Evolutionary conservation across 2,329 filamentous ascomycete genomes (phyloP).

Genomic region (Cercospora janseana): DNA sequence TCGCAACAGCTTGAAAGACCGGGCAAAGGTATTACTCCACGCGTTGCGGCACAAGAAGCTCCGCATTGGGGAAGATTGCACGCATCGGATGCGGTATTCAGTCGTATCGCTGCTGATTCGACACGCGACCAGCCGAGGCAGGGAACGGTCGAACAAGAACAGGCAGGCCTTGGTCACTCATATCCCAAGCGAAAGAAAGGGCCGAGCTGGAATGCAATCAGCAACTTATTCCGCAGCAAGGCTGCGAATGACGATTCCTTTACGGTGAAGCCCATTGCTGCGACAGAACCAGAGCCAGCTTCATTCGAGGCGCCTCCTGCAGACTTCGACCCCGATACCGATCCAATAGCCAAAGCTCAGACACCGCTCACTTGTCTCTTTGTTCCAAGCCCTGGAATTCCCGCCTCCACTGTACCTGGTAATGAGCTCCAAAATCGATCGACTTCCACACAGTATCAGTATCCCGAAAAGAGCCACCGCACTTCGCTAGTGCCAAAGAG

Average conservation of each 20-base stretch:
- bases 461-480: neutral
- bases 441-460: conserved; percentile 13
- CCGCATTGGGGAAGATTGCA: conserved; percentile 29
- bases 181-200: conserved; percentile 29
- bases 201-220: conserved; percentile 33
- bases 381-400: conserved; percentile 17
- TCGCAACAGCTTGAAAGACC: too few relatives aligned
- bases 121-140: conserved; percentile 13
- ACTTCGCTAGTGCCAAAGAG: conserved; percentile 9
- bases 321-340: conserved; percentile 2
- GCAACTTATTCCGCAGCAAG: conserved; percentile 29
- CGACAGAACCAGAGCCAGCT: neutral
- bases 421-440: conserved; percentile 1
- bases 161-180: too few relatives aligned
- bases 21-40: too few relatives aligned
- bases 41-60: too few relatives aligned
- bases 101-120: conserved; percentile 11
- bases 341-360: neutral
- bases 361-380: conserved; percentile 16
- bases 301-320: neutral
- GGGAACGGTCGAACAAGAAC: conserved; percentile 3
- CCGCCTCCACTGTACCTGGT: neutral
- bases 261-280: conserved; percentile 1
- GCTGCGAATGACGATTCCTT: conserved; percentile 8
- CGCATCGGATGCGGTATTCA: conserved; percentile 24